Evolutionary conservation across 1,284 basidiomycete species (phyloP).

Genomic region (Marasmius fiardii): DNA sequence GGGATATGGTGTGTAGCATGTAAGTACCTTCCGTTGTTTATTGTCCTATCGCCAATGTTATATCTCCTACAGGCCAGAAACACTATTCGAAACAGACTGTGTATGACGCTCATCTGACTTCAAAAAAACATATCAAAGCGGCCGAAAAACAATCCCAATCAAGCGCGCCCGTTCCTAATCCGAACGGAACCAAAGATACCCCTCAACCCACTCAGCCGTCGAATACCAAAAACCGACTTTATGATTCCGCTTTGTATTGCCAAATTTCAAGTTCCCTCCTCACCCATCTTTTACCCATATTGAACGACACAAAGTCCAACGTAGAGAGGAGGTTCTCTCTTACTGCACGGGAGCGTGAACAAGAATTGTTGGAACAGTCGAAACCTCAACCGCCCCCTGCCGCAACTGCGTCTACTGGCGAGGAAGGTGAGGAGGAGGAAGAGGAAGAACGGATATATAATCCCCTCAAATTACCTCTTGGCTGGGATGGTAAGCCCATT

Average conservation of each 20-base stretch:
- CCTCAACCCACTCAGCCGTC: conserved; percentile 29
- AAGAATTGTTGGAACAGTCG: conserved; percentile 84
- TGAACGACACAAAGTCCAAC: conserved; percentile 92
- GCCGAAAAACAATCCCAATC: conserved; percentile 66
- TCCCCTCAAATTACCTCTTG: conserved; percentile 93
- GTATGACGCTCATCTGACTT: conserved; percentile 93
- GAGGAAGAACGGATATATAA: conserved; percentile 97
- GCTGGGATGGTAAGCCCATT: conserved; percentile 98
- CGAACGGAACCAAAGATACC: conserved; percentile 50
- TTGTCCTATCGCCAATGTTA: conserved; percentile 13
- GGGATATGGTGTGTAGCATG: conserved; percentile 97
- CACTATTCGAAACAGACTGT: conserved; percentile 96
- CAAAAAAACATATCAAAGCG: conserved; percentile 94
- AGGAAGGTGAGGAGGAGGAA: conserved; percentile 75
- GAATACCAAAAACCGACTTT: conserved; percentile 55
- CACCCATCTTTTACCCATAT: conserved; percentile 55
- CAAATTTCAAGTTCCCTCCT: conserved; percentile 71
- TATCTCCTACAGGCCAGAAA: conserved; percentile 69
- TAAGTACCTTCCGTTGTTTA: conserved; percentile 41
- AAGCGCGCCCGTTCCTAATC: conserved; percentile 50
- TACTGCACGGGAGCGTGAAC: conserved; percentile 94
- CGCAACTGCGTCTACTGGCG: conserved; percentile 4
- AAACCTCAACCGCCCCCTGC: conserved; percentile 64
- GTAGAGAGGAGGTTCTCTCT: conserved; percentile 95
- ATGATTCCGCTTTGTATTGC: conserved; percentile 71